Conservation (phyloP, 1,139 yeast species). For the Saccharomycopsis phalli region DNA sequence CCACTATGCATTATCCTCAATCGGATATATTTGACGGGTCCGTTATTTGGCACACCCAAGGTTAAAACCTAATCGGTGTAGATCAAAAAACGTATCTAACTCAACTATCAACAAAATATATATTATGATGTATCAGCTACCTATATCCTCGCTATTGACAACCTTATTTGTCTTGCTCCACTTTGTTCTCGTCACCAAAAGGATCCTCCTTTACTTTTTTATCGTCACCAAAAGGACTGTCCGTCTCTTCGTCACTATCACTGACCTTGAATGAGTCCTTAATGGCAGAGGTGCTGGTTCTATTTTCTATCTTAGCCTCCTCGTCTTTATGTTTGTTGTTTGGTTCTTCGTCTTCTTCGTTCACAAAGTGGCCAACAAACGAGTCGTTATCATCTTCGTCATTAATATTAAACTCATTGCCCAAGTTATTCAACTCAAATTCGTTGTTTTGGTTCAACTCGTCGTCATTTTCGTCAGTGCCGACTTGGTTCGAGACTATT, state of each 20-base stretch:
- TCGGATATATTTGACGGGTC: too few species aligned
- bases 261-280: slow-evolving; percentile 17
- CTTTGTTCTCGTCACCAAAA: slow-evolving; percentile 8
- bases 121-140: too few species aligned
- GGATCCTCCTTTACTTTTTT: slow-evolving; percentile 14
- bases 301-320: slow-evolving; percentile 12
- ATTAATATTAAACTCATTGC: slow-evolving; percentile 18
- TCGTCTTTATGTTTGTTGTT: slow-evolving; percentile 7
- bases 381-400: slow-evolving; percentile 21
- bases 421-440: slow-evolving; percentile 20
- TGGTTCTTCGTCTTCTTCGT: slow-evolving; percentile 13
- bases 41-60: too few species aligned
- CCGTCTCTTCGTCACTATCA: slow-evolving; percentile 16
- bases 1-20: too few species aligned
- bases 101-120: too few species aligned
- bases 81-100: too few species aligned
- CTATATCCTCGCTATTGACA: too few species aligned
- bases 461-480: slow-evolving; percentile 73
- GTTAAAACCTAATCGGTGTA: too few species aligned
- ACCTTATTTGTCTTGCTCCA: too few species aligned
- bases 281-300: not conserved
- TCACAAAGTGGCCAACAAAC: slow-evolving; percentile 20
- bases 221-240: slow-evolving; percentile 16
- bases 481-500: slow-evolving; percentile 89
- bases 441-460: slow-evolving; percentile 41